Conservation (phyloP, 495 filamentous ascomycete species). For the Penicillium samsonianum region DNA sequence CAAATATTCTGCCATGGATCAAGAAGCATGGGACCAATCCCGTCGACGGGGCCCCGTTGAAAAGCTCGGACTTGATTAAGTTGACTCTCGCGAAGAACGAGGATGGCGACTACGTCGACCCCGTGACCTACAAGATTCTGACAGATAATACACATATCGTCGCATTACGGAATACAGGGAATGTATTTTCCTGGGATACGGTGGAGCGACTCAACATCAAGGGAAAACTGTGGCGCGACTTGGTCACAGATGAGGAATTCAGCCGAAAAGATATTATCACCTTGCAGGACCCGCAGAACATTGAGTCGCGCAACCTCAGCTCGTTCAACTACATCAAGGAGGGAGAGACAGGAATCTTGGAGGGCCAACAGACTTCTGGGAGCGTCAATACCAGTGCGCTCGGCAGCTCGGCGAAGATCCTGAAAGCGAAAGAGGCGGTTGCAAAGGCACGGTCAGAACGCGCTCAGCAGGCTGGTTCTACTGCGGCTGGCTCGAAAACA, state of each 20-base stretch:
- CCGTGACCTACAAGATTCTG: conserved; percentile 94
- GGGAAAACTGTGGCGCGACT: conserved; percentile 92
- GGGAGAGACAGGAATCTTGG: conserved; percentile 67
- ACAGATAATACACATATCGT: conserved; percentile 98
- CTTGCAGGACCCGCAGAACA: conserved; percentile 93
- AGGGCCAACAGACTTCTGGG: conserved; percentile 57
- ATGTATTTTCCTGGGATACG: conserved; percentile 96
- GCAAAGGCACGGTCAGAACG: conserved; percentile 73
- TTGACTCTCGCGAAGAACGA: conserved; percentile 92
- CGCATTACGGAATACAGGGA: conserved; percentile 81
- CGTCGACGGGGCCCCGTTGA: conserved; percentile 75
- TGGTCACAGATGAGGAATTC: conserved; percentile 88
- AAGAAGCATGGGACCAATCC: conserved; percentile 91
- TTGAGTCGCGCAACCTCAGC: conserved; percentile 78
- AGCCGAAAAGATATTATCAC: conserved; percentile 91
- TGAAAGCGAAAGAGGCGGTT: conserved; percentile 89
- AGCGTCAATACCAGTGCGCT: conserved; percentile 75
- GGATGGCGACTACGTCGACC: conserved; percentile 90
- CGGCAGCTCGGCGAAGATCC: conserved; percentile 80
- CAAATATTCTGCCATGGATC: conserved; percentile 87
- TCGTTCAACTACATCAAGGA: conserved; percentile 89
- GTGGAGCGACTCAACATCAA: conserved; percentile 95
- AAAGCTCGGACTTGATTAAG: conserved; percentile 81
- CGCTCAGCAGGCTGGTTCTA: conserved; percentile 35
- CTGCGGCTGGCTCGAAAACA: conserved; percentile 31